A percentile compares a stretch with the other conserved stretches of the same genome.
Conservation (phyloP, 495 filamentous ascomycete genomes). For the Trichoderma virens region DNA sequence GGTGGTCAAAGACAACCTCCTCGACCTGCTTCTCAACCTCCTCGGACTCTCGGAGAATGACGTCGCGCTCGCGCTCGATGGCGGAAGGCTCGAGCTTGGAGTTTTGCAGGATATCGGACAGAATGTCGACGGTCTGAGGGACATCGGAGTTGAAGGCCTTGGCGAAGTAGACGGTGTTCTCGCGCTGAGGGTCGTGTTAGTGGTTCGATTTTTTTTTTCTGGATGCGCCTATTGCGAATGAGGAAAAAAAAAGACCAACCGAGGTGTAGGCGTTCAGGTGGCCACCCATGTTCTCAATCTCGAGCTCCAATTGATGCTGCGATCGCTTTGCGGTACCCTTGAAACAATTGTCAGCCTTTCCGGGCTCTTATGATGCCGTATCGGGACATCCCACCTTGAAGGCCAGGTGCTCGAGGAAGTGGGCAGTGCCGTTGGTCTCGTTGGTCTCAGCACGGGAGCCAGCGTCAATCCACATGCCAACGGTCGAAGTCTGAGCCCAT, state of each 20-base stretch:
- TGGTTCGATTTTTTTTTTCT: conserved; percentile 14
- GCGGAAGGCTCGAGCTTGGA: conserved; percentile 88
- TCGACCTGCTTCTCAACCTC: conserved; percentile 99
- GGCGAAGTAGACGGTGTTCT: conserved; percentile 99
- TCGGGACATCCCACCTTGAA: conserved; percentile 69
- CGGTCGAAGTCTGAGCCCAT: conserved; percentile 96
- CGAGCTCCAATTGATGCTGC: conserved; percentile 94
- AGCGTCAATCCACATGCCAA: conserved; percentile 99
- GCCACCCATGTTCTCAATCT: conserved; percentile 99
- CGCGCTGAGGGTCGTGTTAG: conserved; percentile 55
- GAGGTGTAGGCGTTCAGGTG: conserved; percentile 99
- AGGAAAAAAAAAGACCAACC: conserved; percentile 50
- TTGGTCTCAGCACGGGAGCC: conserved; percentile 96
- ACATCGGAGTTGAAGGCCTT: conserved; percentile 98
- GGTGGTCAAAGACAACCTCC: conserved; percentile 98
- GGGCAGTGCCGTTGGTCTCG: conserved; percentile 96
- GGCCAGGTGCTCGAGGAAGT: conserved; percentile 98
- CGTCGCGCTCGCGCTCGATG: conserved; percentile 95
- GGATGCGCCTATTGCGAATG: conserved; percentile 9
- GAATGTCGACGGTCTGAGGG: conserved; percentile 90
- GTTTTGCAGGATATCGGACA: conserved; percentile 98
- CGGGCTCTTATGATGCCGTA: conserved; percentile 6
- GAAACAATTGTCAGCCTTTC: conserved; percentile 18
- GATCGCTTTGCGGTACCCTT: conserved; percentile 85
- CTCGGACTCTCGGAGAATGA: conserved; percentile 97